phyloP scores from a whole-genome alignment of 495 filamentous ascomycete genomes.

The Aspergillus campestris region DNA sequence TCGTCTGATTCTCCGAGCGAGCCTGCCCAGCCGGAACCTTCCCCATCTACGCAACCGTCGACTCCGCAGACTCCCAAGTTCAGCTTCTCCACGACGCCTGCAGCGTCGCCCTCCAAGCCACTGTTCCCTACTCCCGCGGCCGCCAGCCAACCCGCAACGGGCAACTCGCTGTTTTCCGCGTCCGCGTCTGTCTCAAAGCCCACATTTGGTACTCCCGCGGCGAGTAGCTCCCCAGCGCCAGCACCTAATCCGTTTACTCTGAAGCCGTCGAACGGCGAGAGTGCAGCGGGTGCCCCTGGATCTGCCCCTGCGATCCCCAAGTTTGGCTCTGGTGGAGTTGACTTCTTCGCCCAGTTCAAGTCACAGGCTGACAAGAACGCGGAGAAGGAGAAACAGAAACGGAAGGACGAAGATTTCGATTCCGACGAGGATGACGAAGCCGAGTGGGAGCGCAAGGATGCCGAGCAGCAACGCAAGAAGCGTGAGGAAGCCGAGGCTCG shows the following conservation, averaged over 20 bases:
- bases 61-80: slow-evolving; percentile 10
- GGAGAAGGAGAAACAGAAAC: slow-evolving; percentile 39
- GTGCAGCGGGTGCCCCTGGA: slow-evolving; percentile 5
- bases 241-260: slow-evolving; percentile 18
- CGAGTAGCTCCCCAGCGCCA: slow-evolving; percentile 4
- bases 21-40: background rate
- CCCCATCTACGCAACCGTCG: slow-evolving; percentile 8
- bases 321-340: slow-evolving; percentile 18
- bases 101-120: slow-evolving; percentile 16
- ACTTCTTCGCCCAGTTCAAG: slow-evolving; percentile 34
- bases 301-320: slow-evolving; percentile 22
- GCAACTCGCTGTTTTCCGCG: slow-evolving; percentile 6
- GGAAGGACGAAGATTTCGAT: slow-evolving; percentile 48
- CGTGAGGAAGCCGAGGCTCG: slow-evolving; percentile 25
- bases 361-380: slow-evolving; percentile 23
- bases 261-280: slow-evolving; percentile 15
- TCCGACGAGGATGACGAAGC: slow-evolving; percentile 46
- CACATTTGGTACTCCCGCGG: slow-evolving; percentile 4
- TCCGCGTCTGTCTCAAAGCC: slow-evolving; percentile 10
- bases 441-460: slow-evolving; percentile 41
- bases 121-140: slow-evolving; percentile 9
- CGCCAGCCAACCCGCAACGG: slow-evolving; percentile 5
- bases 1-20: slow-evolving; percentile 10
- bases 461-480: slow-evolving; percentile 39
- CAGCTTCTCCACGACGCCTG: slow-evolving; percentile 12